Conservation (phyloP, 2,329 filamentous ascomycete species). For the Alternaria sp. region DNA sequence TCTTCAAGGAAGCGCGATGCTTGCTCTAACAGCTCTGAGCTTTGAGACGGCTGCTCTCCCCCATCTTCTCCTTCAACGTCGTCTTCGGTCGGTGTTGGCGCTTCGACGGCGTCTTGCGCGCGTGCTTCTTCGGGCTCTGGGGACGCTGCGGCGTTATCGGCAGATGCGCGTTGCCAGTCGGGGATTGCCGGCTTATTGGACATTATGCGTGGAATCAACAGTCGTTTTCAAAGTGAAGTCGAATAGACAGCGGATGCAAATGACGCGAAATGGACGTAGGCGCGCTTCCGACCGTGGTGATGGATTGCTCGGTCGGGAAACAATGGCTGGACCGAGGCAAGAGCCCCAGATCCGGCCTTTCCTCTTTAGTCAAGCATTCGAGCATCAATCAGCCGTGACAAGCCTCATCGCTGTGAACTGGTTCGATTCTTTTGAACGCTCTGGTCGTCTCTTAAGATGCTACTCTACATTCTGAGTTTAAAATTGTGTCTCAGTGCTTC, state of each 20-base stretch:
- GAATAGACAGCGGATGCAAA: not conserved
- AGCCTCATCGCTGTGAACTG: not conserved
- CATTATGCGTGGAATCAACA: conserved; percentile 13
- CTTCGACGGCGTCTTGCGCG: conserved; percentile 25
- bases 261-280: conserved; percentile 7
- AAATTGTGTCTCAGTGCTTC: conserved; percentile 76
- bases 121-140: conserved; percentile 22
- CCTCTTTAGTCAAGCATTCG: conserved; percentile 7
- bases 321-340: conserved; percentile 35
- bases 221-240: not conserved
- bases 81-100: conserved; percentile 21
- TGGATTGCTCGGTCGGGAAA: conserved; percentile 25
- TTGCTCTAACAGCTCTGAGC: conserved; percentile 62
- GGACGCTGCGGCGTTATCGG: conserved; percentile 17
- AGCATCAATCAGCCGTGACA: not conserved
- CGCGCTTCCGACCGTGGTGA: conserved; percentile 12
- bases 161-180: conserved; percentile 45
- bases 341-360: conserved; percentile 13
- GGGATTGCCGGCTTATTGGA: conserved; percentile 40
- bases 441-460: not conserved
- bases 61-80: conserved; percentile 9
- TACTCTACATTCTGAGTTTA: not conserved
- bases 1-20: conserved; percentile 80
- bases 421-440: not conserved
- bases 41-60: conserved; percentile 11